Evolutionary conservation across 1,139 yeast species (phyloP), one percentile per base, ranked within the genome.

Genomic region (Magnusiomyces sp.): DNA sequence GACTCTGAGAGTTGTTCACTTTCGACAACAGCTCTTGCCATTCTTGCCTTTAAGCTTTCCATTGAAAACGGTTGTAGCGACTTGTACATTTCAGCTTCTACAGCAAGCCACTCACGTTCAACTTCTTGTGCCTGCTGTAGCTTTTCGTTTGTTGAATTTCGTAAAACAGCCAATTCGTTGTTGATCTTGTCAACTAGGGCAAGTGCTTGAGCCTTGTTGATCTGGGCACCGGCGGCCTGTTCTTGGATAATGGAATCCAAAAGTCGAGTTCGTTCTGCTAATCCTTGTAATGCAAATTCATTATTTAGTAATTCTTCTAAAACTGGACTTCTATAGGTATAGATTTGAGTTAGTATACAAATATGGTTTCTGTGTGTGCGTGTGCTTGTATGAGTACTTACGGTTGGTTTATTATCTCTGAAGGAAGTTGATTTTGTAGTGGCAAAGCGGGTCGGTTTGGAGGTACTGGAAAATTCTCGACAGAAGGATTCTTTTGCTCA

Each of bases 81-180:
- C 5, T 64, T 59, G 56, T 70, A 71, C 77, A 73, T 73, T 44
- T 67, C 67, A 45, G 70, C 59, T 46, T 71, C 69, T 1, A 57
- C 54, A 11, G 58, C 63, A 10, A 57, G 58, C 64, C 74, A 62
- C 40, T 60, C 59, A 6, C 39, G 39, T 31, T 52, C 54, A 13
- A 43, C 46, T 9, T 33, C 33, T 11, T 50, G 43, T 1, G 52
- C 52, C 2, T 45, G 14, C n/a, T 40, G 16, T 3, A 49, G 45
- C 2, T 51, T 45, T 11, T 43, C 42, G 14, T 31, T 16, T 3
- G 54, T 52, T 3, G 48, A 11, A 7, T 48, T 45, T 34, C 54
- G 51, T n/a, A 45, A 49, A 1, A 34, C 38, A 1, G 47, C 50
- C 9, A 51, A 40, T 2, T 40, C 46, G 11, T 29, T 17, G 13